Evolutionary conservation across 176 grass and related monocot genomes (phyloP), one percentile per base, ranked within the genome.

Genomic region (Musa acuminata): DNA sequence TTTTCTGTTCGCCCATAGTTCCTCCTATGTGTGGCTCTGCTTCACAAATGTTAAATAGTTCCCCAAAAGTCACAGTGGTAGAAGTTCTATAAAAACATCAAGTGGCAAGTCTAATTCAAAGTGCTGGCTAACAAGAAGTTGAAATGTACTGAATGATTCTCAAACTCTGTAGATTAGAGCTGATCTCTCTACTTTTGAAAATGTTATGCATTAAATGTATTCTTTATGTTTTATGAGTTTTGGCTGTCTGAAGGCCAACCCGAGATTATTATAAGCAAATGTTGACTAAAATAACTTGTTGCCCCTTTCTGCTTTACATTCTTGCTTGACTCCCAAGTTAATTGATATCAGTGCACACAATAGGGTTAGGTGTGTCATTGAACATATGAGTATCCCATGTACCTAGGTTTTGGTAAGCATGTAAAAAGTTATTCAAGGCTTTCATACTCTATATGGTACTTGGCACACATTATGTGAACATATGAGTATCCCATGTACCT

Each of bases 401-500:
- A 12, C 62, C 21, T 27, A 65, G 23, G 62, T n/a, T 12, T 65
- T 11, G 24, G 24, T 24, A 11, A 65, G 9, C 35, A 43, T 43
- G 35, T 43, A 43, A 43, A 43, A 43, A 43, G 35, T 43, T 43
- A 43, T 43, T 43, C 35, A 43, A 43, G 35, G 3, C 35, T 43
- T 43, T 43, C 35, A 43, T 43, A 43, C 35, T 43, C 35, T 43
- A 43, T 43, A 43, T 43, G 35, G 35, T 43, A 43, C 35, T 43
- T 43, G 35, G 35, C 35, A 43, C 35, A 60, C 57, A 60, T n/a
- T 60, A 59, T n/a, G 17, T 59, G 35, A 6, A 6, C 35, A 6
- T 83, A 52, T 63, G 75, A 65, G 51, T 73, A 35, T 24, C 20
- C 62, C 62, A 8, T 65, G 62, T 65, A 12, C 62, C 21, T 27